These are phyloP conservation scores for Rhododendron kiyosumense DNA, from an alignment of 148 eudicot species.

Conservation along the genomic window DNA sequence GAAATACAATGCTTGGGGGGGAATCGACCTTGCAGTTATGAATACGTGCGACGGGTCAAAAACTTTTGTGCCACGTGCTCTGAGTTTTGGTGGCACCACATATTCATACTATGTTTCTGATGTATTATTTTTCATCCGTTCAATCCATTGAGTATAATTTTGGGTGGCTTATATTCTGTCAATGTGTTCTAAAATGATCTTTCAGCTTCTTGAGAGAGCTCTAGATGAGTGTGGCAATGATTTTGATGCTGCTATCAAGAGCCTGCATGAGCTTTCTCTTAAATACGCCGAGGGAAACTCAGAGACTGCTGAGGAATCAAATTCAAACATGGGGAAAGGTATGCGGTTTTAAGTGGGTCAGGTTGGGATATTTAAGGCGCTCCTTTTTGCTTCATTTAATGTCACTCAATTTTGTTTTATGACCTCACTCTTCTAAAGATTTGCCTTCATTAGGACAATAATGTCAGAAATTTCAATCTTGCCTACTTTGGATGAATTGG, in stretches of 20 bases:
- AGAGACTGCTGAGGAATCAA: constrained; percentile 24
- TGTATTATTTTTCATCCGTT: neutral
- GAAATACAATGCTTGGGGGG: neutral
- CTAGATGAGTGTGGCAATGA: constrained; percentile 67
- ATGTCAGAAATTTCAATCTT: neutral
- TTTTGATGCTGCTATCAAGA: constrained; percentile 64
- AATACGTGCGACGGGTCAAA: neutral
- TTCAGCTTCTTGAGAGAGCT: constrained; percentile 62
- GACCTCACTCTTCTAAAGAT: neutral
- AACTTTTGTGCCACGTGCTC: neutral
- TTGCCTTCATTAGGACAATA: neutral
- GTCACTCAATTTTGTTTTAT: neutral
- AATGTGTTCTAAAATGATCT: neutral
- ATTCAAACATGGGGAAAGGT: constrained; percentile 43
- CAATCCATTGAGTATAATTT: neutral
- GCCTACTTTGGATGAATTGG: neutral
- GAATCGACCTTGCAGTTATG: neutral
- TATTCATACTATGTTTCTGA: neutral
- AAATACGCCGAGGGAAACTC: constrained; percentile 27
- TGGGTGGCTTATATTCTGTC: neutral
- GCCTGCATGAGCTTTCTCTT: constrained; percentile 56
- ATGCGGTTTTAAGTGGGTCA: constrained; percentile 4
- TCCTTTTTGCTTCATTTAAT: neutral
- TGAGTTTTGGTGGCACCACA: neutral
- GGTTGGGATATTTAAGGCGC: neutral